Conservation (phyloP, 1,284 basidiomycete species). For the Leccinum pachyderme region DNA sequence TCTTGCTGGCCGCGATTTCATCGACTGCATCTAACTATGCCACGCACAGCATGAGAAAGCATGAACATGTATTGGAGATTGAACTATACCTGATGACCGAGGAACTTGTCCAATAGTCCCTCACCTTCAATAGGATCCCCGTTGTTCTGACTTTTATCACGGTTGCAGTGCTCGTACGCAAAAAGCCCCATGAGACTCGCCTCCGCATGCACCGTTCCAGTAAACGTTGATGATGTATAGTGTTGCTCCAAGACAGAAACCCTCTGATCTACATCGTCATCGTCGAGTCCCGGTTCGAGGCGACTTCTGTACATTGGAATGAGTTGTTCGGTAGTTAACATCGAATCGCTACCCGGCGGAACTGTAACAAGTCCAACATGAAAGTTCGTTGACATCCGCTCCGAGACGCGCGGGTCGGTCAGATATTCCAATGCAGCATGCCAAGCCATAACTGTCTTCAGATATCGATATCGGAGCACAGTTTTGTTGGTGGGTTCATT, state of each 20-base stretch:
- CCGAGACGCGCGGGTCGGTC: not conserved
- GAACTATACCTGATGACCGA: not conserved
- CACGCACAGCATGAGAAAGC: not conserved
- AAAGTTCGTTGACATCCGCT: not conserved
- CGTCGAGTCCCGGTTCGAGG: not conserved
- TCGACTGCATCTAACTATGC: not conserved
- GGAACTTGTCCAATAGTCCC: not conserved
- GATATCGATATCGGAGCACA: not conserved
- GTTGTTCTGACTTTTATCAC: not conserved
- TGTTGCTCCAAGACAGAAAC: not conserved
- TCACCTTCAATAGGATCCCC: not conserved
- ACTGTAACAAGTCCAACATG: not conserved
- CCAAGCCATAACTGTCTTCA: not conserved
- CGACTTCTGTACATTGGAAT: not conserved
- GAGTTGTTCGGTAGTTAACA: not conserved
- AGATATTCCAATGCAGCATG: not conserved
- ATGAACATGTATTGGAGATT: not conserved
- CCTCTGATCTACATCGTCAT: not conserved
- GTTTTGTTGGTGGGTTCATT: not conserved
- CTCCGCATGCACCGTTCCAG: not conserved
- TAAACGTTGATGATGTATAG: not conserved
- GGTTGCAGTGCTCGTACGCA: not conserved
- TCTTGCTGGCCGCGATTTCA: not conserved
- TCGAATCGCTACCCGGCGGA: not conserved
- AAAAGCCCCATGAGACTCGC: not conserved